phyloP scores from a whole-genome alignment of 2,329 filamentous ascomycete genomes.

The Verruconis gallopava region DNA sequence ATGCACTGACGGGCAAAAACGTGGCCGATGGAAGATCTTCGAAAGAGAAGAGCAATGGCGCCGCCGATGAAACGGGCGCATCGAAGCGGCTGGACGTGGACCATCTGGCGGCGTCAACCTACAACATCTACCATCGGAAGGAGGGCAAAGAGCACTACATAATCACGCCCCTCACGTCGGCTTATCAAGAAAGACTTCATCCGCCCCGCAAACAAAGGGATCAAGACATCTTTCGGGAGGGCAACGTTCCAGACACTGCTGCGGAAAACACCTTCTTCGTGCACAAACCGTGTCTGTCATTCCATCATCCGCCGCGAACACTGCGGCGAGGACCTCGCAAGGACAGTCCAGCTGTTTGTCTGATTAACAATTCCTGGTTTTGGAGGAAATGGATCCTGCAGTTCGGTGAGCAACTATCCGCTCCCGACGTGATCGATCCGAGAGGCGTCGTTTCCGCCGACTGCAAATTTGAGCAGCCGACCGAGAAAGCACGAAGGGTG shows the following conservation, averaged over 20 bases:
- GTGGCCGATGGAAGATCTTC: no score
- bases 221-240: background rate
- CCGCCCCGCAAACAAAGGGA: background rate
- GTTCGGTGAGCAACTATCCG: conserved; percentile 15
- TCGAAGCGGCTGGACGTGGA: no score
- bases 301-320: conserved; percentile 19
- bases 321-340: conserved; percentile 17
- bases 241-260: background rate
- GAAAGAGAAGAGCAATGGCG: no score
- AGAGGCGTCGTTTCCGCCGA: conserved; percentile 19
- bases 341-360: conserved; percentile 13
- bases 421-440: conserved; percentile 18
- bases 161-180: background rate
- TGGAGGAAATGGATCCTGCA: conserved; percentile 22
- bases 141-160: background rate
- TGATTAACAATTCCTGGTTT: conserved; percentile 18
- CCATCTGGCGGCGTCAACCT: background rate
- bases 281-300: conserved; percentile 20
- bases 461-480: conserved; percentile 13
- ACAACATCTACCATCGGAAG: conserved; percentile 5
- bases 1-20: no score
- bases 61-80: no score
- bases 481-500: conserved; percentile 10
- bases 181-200: background rate
- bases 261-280: conserved; percentile 17